Percentiles rank a stretch among this genome's conserved stretches.
Conservation (phyloP, 768 basidiomycete genomes). For the Suillus discolor region DNA sequence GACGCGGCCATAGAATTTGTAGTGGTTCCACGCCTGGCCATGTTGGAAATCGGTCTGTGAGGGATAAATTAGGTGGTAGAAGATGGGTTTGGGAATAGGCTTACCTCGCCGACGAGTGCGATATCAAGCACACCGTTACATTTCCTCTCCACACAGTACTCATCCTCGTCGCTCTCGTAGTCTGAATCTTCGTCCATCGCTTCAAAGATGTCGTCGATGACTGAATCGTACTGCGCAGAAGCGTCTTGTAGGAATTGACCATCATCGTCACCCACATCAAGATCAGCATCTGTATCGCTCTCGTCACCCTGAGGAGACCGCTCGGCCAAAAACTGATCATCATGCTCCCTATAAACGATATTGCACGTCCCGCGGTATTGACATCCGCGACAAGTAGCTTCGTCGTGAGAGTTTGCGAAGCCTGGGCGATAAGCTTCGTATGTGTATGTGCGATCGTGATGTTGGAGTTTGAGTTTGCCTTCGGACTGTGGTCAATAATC, state of each 20-base stretch:
- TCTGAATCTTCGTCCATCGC: slow-evolving; percentile 21
- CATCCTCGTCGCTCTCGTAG: slow-evolving; percentile 24
- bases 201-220: neutral
- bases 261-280: slow-evolving; percentile 20
- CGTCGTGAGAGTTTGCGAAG: slow-evolving; percentile 43
- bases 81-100: slow-evolving; percentile 14
- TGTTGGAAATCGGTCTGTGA: slow-evolving; percentile 51
- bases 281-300: neutral
- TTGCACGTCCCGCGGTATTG: slow-evolving; percentile 28
- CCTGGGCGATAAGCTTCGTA: slow-evolving; percentile 48
- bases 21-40: slow-evolving; percentile 49
- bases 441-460: slow-evolving; percentile 21
- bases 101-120: slow-evolving; percentile 60
- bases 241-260: slow-evolving; percentile 22
- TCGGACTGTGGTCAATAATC: neutral
- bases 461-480: slow-evolving; percentile 1
- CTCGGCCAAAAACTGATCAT: neutral
- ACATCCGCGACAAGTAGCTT: slow-evolving; percentile 38
- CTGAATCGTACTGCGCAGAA: neutral
- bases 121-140: slow-evolving; percentile 65
- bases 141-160: slow-evolving; percentile 27
- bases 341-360: slow-evolving; percentile 24
- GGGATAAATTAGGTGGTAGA: neutral
- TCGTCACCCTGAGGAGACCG: slow-evolving; percentile 1
- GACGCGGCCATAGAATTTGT: slow-evolving; percentile 53